Conservation (phyloP, 1,139 yeast genomes). For the Nadsonia starkeyi-henricii region DNA sequence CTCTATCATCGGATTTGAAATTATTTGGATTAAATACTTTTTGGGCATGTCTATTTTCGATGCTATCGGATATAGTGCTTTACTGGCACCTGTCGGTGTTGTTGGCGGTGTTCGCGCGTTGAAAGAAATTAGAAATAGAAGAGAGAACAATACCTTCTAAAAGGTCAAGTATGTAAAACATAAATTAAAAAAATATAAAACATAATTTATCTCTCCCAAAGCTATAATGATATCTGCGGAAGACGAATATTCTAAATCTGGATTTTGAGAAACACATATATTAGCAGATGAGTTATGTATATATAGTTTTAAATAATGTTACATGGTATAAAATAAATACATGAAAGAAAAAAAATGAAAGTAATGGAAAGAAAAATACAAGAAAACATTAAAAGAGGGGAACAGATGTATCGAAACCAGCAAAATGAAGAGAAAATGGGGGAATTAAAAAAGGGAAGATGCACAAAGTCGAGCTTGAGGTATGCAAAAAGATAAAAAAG, state of each 20-base stretch:
- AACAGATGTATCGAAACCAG: neutral
- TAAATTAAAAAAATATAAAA: too few species aligned
- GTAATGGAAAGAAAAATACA: neutral
- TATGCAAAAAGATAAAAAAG: neutral
- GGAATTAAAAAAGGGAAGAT: neutral
- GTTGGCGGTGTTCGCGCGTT: neutral
- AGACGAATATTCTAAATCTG: too few species aligned
- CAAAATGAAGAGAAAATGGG: neutral
- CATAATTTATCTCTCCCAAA: too few species aligned
- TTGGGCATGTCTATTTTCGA: neutral
- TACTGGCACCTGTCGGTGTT: neutral
- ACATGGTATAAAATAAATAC: neutral
- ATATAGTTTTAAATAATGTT: neutral
- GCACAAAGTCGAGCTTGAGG: neutral
- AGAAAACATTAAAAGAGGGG: neutral
- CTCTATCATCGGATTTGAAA: neutral
- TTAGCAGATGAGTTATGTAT: neutral
- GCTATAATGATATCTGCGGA: too few species aligned
- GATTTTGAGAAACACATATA: neutral
- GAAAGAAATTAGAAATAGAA: neutral
- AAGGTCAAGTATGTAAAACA: too few species aligned
- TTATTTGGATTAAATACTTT: neutral
- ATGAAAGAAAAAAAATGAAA: neutral
- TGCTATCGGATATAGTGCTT: neutral
- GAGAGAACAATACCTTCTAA: neutral